Evolutionary conservation across 139 green algal genomes (phyloP).

Genomic region (Raphidocelis subcapitata): DNA sequence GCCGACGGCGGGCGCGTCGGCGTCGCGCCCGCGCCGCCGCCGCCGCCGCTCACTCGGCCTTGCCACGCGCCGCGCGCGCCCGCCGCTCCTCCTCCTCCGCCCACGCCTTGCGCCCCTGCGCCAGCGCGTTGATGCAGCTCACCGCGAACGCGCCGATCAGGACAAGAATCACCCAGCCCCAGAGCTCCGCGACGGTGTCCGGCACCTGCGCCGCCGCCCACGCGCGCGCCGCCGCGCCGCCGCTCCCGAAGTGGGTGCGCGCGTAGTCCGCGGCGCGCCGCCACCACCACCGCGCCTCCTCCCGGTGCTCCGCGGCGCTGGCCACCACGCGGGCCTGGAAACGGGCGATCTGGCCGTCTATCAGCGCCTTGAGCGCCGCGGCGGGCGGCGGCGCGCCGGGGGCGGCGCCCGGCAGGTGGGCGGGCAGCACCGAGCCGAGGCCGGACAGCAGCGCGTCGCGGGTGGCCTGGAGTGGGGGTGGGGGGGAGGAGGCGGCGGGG

Average conservation of each 20-base stretch:
- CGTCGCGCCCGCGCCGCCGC: too few relatives aligned
- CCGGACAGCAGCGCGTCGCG: slow-evolving; percentile 23
- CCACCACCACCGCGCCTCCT: slow-evolving; percentile 46
- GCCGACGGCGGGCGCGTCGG: too few relatives aligned
- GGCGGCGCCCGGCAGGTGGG: slow-evolving; percentile 41
- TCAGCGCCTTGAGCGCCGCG: slow-evolving; percentile 44
- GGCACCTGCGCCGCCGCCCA: slow-evolving; percentile 38
- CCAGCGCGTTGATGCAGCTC: slow-evolving; percentile 47
- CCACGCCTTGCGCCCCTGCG: slow-evolving; percentile 37
- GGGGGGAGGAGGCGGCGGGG: too few relatives aligned
- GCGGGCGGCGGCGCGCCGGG: slow-evolving; percentile 23
- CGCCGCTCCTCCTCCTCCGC: slow-evolving; percentile 2
- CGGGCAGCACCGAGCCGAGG: slow-evolving; percentile 43
- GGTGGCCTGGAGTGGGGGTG: too few relatives aligned
- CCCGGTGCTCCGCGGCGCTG: slow-evolving; percentile 33
- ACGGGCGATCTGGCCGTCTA: slow-evolving; percentile 60
- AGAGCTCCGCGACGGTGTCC: slow-evolving; percentile 48
- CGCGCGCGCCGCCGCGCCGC: slow-evolving; percentile 5
- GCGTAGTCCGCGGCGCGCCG: slow-evolving; percentile 17
- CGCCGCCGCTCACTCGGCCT: not conserved
- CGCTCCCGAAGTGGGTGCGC: slow-evolving; percentile 23
- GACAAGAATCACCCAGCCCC: slow-evolving; percentile 38
- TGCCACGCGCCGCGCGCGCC: not conserved
- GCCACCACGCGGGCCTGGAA: slow-evolving; percentile 64
- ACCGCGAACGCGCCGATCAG: slow-evolving; percentile 46